Conservation (phyloP, 768 basidiomycete species). For the Rhizopogon vulgaris region DNA sequence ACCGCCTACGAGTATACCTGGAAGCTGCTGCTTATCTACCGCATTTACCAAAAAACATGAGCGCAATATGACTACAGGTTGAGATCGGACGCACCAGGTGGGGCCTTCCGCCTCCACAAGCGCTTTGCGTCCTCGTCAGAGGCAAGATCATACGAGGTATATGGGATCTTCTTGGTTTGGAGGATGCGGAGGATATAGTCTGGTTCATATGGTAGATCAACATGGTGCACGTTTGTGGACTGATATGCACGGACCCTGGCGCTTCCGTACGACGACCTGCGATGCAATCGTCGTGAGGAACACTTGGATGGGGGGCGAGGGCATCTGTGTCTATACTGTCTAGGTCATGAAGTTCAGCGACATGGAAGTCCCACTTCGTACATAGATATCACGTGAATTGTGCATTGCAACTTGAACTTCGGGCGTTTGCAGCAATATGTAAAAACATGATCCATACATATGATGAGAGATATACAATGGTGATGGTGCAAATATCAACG, state of each 20-base stretch:
- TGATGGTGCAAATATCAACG: background rate
- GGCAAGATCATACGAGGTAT: constrained; percentile 78
- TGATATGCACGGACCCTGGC: constrained; percentile 52
- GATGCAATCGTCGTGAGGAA: constrained; percentile 89
- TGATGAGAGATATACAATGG: background rate
- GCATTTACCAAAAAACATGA: constrained; percentile 2
- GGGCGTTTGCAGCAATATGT: constrained; percentile 3
- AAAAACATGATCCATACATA: background rate
- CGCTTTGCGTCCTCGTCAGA: constrained; percentile 77
- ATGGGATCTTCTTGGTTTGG: constrained; percentile 82
- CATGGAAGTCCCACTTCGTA: too few species aligned
- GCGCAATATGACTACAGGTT: background rate
- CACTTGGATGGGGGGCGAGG: constrained; percentile 73
- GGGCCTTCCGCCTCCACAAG: constrained; percentile 79
- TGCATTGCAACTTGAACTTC: background rate
- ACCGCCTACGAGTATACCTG: constrained; percentile 76
- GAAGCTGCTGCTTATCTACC: constrained; percentile 76
- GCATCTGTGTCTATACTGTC: constrained; percentile 34
- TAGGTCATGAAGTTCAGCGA: too few species aligned
- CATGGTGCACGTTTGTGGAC: background rate
- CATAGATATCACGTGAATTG: background rate
- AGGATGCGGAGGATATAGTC: constrained; percentile 79
- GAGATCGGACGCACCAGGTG: constrained; percentile 38
- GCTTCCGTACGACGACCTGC: constrained; percentile 67
- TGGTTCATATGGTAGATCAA: constrained; percentile 20